Conservation (phyloP, 176 grass and related monocot genomes). For the Puya raimondii region DNA sequence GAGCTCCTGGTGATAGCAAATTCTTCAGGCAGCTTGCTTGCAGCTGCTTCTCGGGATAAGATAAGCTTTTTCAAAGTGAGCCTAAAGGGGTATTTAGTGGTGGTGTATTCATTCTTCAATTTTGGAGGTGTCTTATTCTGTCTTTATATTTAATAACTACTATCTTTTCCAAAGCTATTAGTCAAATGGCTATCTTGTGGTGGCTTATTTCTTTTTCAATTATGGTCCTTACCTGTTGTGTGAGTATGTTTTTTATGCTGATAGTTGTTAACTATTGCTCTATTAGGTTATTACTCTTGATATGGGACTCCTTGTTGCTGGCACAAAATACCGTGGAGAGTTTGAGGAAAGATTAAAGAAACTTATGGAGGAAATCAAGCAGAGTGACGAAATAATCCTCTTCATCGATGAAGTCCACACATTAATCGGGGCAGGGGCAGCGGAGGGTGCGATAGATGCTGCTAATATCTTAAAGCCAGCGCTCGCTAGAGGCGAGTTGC, state of each 20-base stretch:
- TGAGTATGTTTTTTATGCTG: background rate
- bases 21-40: no score
- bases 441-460: constrained; percentile 89
- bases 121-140: no score
- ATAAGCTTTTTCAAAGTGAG: no score
- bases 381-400: constrained; percentile 92
- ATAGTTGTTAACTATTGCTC: background rate
- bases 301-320: constrained; percentile 93
- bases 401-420: constrained; percentile 98
- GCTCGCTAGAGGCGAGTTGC: constrained; percentile 87
- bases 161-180: no score
- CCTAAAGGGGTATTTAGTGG: no score
- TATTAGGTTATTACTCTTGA: constrained; percentile 85
- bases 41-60: no score
- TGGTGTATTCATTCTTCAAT: no score
- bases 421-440: constrained; percentile 90
- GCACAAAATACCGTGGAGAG: constrained; percentile 95
- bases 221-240: background rate
- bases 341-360: constrained; percentile 98
- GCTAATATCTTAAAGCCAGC: constrained; percentile 95
- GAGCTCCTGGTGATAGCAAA: no score
- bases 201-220: background rate
- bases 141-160: no score
- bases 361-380: constrained; percentile 97
- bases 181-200: no score